Conservation (phyloP, 129 eudicot genomes). For the Chrysanthemum seticuspe region DNA sequence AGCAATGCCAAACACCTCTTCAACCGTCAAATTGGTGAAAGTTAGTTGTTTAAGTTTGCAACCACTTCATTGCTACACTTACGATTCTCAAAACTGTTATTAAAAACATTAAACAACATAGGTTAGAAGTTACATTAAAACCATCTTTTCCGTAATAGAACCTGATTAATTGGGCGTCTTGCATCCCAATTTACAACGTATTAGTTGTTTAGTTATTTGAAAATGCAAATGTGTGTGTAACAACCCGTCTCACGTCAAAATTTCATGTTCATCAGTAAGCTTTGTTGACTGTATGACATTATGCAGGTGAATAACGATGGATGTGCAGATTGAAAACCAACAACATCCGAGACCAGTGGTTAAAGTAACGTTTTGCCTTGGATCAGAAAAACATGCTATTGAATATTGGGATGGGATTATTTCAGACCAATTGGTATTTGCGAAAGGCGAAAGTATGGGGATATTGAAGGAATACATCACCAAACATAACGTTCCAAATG, state of each 20-base stretch:
- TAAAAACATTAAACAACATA: too few species aligned
- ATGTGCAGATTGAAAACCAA: slow-evolving; percentile 35
- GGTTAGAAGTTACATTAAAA: too few species aligned
- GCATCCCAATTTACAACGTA: too few species aligned
- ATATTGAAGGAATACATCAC: slow-evolving; percentile 79
- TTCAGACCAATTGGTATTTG: slow-evolving; percentile 57
- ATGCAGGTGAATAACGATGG: slow-evolving; percentile 39
- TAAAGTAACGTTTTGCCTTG: slow-evolving; percentile 66
- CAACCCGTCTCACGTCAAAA: background rate
- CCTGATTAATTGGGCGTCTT: too few species aligned
- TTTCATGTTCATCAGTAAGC: background rate
- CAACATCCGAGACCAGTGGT: slow-evolving; percentile 31
- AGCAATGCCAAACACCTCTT: too few species aligned
- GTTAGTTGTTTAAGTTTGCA: too few species aligned
- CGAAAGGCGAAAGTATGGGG: slow-evolving; percentile 79
- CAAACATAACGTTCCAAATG: slow-evolving; percentile 72
- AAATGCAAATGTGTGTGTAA: too few species aligned
- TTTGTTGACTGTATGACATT: background rate
- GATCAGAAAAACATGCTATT: slow-evolving; percentile 61
- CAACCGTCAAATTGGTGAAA: too few species aligned
- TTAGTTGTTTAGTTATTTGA: too few species aligned
- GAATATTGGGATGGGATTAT: slow-evolving; percentile 53
- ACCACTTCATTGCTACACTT: too few species aligned
- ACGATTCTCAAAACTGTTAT: too few species aligned
- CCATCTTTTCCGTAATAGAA: too few species aligned